Conservation (phyloP, 1,284 basidiomycete species). For the Ustilago tritici region DNA sequence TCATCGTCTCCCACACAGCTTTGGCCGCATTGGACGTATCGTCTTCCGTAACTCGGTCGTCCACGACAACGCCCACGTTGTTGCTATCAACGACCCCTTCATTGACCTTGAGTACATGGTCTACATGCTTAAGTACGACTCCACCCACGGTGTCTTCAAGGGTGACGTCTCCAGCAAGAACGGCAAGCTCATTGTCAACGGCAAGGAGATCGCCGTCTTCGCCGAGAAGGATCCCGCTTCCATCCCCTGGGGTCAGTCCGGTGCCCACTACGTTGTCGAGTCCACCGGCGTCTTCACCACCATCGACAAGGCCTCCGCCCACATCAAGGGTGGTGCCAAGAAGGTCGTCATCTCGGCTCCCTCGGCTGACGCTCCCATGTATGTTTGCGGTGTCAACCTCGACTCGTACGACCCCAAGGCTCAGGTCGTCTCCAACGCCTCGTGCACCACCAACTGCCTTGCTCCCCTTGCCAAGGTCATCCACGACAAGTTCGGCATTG, state of each 20-base stretch:
- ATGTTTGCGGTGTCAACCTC: conserved; percentile 87
- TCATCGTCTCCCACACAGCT: conserved; percentile 41
- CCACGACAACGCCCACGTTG: conserved; percentile 59
- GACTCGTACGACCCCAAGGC: conserved; percentile 91
- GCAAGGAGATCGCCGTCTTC: conserved; percentile 82
- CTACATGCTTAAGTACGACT: conserved; percentile 99
- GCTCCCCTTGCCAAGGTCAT: conserved; percentile 98
- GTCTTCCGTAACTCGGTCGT: conserved; percentile 83
- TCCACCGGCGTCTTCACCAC: conserved; percentile 99
- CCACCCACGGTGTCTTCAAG: conserved; percentile 95
- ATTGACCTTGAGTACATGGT: conserved; percentile 80
- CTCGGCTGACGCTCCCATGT: conserved; percentile 97
- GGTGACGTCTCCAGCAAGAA: conserved; percentile 85
- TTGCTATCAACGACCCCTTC: conserved; percentile 78
- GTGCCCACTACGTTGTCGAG: conserved; percentile 95
- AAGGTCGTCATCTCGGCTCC: conserved; percentile 99
- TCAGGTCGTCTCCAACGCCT: conserved; percentile 95
- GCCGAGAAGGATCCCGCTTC: conserved; percentile 85
- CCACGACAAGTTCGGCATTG: conserved; percentile 79
- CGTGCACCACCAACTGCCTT: conserved; percentile 96
- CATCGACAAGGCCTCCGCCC: conserved; percentile 83
- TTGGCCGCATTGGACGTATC: conserved; percentile 74
- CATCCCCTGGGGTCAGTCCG: conserved; percentile 85
- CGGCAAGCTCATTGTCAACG: conserved; percentile 89
- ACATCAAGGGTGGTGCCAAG: conserved; percentile 99